These are phyloP conservation scores for Annona cherimola DNA, from an alignment of 164 flowering plant genomes.

Conservation along the genomic window DNA sequence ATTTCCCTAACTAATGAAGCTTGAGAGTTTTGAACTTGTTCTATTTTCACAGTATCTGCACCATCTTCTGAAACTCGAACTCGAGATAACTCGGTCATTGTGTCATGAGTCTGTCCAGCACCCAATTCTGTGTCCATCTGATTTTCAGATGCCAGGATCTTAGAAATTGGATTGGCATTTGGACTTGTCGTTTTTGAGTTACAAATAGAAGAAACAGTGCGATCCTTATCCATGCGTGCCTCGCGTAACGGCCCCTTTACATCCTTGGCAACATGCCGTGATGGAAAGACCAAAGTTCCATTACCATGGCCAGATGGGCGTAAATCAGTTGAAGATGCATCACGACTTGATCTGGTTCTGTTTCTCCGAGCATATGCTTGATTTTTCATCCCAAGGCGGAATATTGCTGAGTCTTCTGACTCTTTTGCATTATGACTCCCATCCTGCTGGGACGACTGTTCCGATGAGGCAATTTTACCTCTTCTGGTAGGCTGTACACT, in stretches of 20 bases:
- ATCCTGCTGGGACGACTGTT: constrained; percentile 51
- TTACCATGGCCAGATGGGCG: constrained; percentile 41
- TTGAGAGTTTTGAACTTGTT: constrained; percentile 22
- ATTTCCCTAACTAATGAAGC: constrained; percentile 24
- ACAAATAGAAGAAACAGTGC: constrained; percentile 25
- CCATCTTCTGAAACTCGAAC: constrained; percentile 21
- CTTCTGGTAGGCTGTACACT: constrained; percentile 33
- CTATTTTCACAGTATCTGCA: constrained; percentile 23
- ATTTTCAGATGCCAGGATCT: constrained; percentile 27
- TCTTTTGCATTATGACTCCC: constrained; percentile 54
- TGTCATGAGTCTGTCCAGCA: constrained; percentile 22
- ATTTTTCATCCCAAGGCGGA: constrained; percentile 41
- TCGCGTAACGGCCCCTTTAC: constrained; percentile 37
- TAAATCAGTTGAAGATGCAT: constrained; percentile 46
- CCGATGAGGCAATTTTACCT: constrained; percentile 42
- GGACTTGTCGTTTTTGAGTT: constrained; percentile 36
- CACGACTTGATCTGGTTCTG: constrained; percentile 68
- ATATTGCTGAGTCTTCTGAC: constrained; percentile 63
- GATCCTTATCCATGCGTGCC: constrained; percentile 32
- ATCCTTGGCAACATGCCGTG: constrained; percentile 49
- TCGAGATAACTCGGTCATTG: constrained; percentile 17
- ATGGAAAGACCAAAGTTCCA: constrained; percentile 32
- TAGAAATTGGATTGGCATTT: constrained; percentile 31
- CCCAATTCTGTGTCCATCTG: constrained; percentile 40
- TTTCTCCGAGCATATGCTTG: constrained; percentile 80